phyloP scores from a whole-genome alignment of 2,329 filamentous ascomycete species.

The Bipolaris bicolor region DNA sequence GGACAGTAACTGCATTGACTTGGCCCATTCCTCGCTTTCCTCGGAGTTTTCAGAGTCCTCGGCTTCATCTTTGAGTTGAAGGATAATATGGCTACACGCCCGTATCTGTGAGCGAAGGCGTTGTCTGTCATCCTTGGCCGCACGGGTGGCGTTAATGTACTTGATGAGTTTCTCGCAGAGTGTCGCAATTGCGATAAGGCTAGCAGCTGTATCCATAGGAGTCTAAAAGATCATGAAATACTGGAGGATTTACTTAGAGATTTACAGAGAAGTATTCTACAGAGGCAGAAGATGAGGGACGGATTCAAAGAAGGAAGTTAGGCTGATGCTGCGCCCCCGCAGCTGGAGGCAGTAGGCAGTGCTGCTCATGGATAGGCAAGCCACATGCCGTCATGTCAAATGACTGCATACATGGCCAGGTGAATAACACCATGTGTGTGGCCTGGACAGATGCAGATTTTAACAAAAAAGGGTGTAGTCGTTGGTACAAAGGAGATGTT shows the following conservation, averaged over 20 bases:
- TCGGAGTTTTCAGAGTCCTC: constrained; percentile 7
- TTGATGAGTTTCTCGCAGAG: constrained; percentile 22
- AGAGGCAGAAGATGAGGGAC: not conserved
- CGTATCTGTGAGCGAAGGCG: constrained; percentile 15
- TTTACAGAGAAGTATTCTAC: not conserved
- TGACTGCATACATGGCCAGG: too few relatives aligned
- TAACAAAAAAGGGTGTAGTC: not conserved
- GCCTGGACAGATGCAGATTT: not conserved
- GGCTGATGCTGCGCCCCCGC: not conserved
- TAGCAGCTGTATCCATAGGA: constrained; percentile 9
- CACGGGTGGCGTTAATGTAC: constrained; percentile 30
- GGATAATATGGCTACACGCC: constrained; percentile 6
- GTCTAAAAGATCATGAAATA: not conserved
- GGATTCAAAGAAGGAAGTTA: not conserved
- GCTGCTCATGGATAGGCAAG: not conserved
- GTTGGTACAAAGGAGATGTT: not conserved
- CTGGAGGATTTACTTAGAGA: not conserved
- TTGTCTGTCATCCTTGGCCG: constrained; percentile 24
- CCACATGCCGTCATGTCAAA: not conserved
- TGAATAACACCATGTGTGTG: not conserved
- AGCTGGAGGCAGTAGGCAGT: not conserved
- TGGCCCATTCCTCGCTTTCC: constrained; percentile 6
- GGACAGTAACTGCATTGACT: not conserved
- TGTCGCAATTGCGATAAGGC: constrained; percentile 33
- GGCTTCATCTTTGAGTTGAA: constrained; percentile 3